These are phyloP conservation scores for Vitis riparia DNA, from an alignment of 164 flowering plant genomes.

Conservation along the genomic window DNA sequence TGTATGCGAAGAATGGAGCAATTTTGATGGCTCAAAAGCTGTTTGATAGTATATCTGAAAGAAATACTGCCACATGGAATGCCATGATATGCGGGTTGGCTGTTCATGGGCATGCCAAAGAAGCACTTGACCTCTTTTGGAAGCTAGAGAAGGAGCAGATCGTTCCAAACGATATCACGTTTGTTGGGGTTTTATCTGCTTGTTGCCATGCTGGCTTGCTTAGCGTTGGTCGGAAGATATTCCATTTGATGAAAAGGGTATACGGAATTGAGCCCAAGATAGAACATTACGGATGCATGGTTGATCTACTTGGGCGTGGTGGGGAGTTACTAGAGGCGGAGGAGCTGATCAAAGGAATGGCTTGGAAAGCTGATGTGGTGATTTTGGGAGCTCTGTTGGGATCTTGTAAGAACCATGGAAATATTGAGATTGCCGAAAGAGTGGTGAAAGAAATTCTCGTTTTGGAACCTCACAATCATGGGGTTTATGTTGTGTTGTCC, in stretches of 20 bases:
- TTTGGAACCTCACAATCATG: constrained; percentile 53
- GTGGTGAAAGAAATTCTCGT: constrained; percentile 38
- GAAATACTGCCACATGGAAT: constrained; percentile 60
- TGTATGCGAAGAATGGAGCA: constrained; percentile 72
- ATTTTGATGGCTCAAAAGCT: constrained; percentile 33
- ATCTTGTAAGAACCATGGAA: constrained; percentile 53
- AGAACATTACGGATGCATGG: constrained; percentile 74
- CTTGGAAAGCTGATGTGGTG: constrained; percentile 57
- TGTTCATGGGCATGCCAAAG: constrained; percentile 53
- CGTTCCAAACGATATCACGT: constrained; percentile 47
- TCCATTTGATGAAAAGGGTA: constrained; percentile 41
- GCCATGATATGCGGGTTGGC: constrained; percentile 71
- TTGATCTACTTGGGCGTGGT: constrained; percentile 54
- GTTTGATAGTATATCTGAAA: constrained; percentile 48
- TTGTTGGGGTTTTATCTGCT: constrained; percentile 65
- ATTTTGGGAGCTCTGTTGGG: constrained; percentile 60
- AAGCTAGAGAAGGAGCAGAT: constrained; percentile 30
- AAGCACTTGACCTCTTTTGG: constrained; percentile 43
- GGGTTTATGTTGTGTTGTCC: constrained; percentile 44
- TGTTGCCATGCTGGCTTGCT: constrained; percentile 67
- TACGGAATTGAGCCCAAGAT: constrained; percentile 57
- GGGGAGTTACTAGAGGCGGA: constrained; percentile 62
- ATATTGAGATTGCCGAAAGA: constrained; percentile 48
- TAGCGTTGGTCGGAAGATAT: constrained; percentile 46
- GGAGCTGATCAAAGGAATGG: constrained; percentile 54